A percentile compares a stretch with the other conserved stretches of the same genome.
These are phyloP conservation scores for Trichaptum fuscoviolaceum DNA, from an alignment of 768 basidiomycete genomes.

Conservation along the genomic window DNA sequence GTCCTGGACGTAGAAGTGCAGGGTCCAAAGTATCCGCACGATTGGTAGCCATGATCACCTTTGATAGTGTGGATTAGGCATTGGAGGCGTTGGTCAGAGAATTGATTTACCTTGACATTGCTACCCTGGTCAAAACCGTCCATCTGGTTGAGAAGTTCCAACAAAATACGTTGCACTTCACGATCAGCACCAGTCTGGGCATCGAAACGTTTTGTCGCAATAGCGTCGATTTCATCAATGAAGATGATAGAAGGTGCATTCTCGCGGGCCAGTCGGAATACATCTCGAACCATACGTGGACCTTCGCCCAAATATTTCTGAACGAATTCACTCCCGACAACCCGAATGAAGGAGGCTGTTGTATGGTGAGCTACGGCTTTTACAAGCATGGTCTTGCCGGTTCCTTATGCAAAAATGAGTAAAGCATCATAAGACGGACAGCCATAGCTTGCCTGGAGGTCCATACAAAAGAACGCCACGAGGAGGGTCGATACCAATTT, in stretches of 20 bases:
- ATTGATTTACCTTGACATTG: slow-evolving; percentile 79
- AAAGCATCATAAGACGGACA: background rate
- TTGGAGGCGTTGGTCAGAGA: background rate
- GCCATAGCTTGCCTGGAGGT: slow-evolving; percentile 68
- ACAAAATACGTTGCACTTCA: slow-evolving; percentile 96
- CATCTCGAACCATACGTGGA: slow-evolving; percentile 99
- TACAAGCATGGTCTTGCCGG: slow-evolving; percentile 98
- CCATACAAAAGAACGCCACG: slow-evolving; percentile 95
- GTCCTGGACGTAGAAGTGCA: slow-evolving; percentile 93
- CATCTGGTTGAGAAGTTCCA: slow-evolving; percentile 98
- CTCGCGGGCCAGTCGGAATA: slow-evolving; percentile 95
- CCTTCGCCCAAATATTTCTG: slow-evolving; percentile 99
- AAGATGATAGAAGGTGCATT: slow-evolving; percentile 98
- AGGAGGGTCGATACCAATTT: slow-evolving; percentile 99
- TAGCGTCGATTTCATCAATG: slow-evolving; percentile 98
- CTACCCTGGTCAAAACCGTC: slow-evolving; percentile 99
- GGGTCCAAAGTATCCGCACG: slow-evolving; percentile 97
- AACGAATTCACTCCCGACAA: slow-evolving; percentile 97
- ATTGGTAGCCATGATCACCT: slow-evolving; percentile 99
- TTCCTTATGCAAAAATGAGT: slow-evolving; percentile 48
- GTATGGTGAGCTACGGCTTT: slow-evolving; percentile 99
- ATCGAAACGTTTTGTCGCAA: slow-evolving; percentile 99
- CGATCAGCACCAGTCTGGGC: slow-evolving; percentile 98
- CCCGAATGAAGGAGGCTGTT: slow-evolving; percentile 95
- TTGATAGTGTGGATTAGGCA: slow-evolving; percentile 8